These are phyloP conservation scores for Suhomyces atakaporum DNA, from an alignment of 1,139 yeast genomes.

Conservation along the genomic window DNA sequence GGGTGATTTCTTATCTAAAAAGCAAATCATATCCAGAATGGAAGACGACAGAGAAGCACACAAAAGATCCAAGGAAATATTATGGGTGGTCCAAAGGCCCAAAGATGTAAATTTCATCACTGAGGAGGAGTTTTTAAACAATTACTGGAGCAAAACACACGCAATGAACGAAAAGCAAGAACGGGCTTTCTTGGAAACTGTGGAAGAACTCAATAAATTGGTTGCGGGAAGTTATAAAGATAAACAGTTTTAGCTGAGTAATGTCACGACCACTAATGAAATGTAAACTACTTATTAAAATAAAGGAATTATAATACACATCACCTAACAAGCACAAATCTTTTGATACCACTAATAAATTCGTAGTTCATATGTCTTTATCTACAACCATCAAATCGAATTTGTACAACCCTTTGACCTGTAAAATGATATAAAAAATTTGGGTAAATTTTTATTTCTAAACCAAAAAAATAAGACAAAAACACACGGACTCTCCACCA, in stretches of 20 bases:
- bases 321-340: no score
- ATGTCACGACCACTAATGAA: no score
- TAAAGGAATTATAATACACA: not conserved
- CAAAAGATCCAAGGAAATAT: conserved; percentile 71
- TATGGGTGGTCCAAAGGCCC: conserved; percentile 67
- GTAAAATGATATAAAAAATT: no score
- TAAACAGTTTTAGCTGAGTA: conserved; percentile 34
- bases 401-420: no score
- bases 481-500: no score
- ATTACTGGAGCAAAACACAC: conserved; percentile 56
- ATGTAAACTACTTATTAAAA: no score
- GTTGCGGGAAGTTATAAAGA: conserved; percentile 50
- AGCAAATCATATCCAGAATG: conserved; percentile 70
- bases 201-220: conserved; percentile 56
- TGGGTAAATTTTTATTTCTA: no score
- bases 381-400: no score
- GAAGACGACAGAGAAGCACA: conserved; percentile 87
- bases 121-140: conserved; percentile 58
- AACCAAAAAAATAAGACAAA: no score
- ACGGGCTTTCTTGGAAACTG: conserved; percentile 40
- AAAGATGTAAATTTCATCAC: conserved; percentile 38
- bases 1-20: conserved; percentile 38
- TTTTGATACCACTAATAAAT: no score
- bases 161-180: conserved; percentile 51
- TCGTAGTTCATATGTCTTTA: no score